These are phyloP conservation scores for Trichoderma polysporum DNA, from an alignment of 2,329 filamentous ascomycete species.

Conservation along the genomic window DNA sequence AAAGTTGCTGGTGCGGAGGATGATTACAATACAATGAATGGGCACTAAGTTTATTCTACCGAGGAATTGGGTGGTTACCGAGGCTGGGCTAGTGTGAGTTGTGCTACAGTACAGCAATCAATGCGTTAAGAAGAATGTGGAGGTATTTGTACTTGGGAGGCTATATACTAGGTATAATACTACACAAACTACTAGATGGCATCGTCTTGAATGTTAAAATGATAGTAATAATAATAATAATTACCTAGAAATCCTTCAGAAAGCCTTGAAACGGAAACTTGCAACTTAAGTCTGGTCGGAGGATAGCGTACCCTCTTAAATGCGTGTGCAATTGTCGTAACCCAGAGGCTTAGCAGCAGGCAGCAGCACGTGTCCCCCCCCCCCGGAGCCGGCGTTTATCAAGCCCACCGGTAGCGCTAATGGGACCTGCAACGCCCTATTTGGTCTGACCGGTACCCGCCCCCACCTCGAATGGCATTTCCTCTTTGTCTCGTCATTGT, in stretches of 20 bases:
- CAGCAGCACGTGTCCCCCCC: neutral
- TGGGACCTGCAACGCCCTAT: neutral
- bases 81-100: neutral
- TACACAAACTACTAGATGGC: too few relatives aligned
- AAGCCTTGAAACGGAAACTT: neutral
- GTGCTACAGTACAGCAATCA: too few relatives aligned
- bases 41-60: neutral
- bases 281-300: neutral
- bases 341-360: neutral
- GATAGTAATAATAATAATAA: too few relatives aligned
- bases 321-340: neutral
- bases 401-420: neutral
- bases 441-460: neutral
- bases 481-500: conserved; percentile 2
- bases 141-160: too few relatives aligned
- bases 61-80: neutral
- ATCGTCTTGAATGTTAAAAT: too few relatives aligned
- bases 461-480: conserved; percentile 20
- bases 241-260: too few relatives aligned
- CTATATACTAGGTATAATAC: too few relatives aligned
- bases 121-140: too few relatives aligned
- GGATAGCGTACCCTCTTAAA: conserved; percentile 8
- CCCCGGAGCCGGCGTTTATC: neutral
- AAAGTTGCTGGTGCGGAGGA: neutral
- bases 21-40: neutral